phyloP scores from a whole-genome alignment of 192 early-diverging fungal species.

The Coemansia sp. region DNA sequence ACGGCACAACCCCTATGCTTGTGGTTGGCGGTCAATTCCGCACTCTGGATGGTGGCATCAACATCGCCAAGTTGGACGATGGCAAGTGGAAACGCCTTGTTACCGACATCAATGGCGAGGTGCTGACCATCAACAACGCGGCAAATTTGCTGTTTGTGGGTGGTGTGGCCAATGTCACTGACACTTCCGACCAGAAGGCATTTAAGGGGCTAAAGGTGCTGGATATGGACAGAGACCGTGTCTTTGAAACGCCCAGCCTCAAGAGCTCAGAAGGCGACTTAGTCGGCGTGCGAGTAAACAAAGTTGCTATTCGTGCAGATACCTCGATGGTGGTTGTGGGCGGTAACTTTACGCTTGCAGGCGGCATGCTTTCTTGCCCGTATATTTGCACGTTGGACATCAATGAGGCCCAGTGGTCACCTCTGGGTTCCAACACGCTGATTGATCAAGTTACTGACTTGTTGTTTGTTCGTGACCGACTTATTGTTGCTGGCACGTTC shows the following conservation, averaged over 20 bases:
- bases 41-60: conserved; percentile 35
- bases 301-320: conserved; percentile 44
- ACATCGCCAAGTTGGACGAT: conserved; percentile 49
- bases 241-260: conserved; percentile 18
- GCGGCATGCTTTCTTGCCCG: conserved; percentile 37
- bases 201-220: conserved; percentile 54
- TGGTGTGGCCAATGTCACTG: conserved; percentile 48
- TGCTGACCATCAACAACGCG: conserved; percentile 53
- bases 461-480: conserved; percentile 32
- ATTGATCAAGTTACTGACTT: conserved; percentile 42
- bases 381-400: conserved; percentile 53
- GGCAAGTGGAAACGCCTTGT: conserved; percentile 48
- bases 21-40: conserved; percentile 60
- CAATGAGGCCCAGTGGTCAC: conserved; percentile 53
- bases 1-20: conserved; percentile 32
- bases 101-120: conserved; percentile 44
- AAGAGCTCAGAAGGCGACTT: conserved; percentile 17
- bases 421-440: conserved; percentile 32
- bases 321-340: conserved; percentile 53
- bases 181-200: background rate
- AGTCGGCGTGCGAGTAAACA: conserved; percentile 35
- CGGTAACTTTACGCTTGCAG: conserved; percentile 46
- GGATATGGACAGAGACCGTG: conserved; percentile 46
- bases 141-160: conserved; percentile 60
- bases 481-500: conserved; percentile 60